Evolutionary conservation across 768 basidiomycete genomes (phyloP), one percentile per base, ranked within the genome.

Genomic region (Panaeolus cyanescens): DNA sequence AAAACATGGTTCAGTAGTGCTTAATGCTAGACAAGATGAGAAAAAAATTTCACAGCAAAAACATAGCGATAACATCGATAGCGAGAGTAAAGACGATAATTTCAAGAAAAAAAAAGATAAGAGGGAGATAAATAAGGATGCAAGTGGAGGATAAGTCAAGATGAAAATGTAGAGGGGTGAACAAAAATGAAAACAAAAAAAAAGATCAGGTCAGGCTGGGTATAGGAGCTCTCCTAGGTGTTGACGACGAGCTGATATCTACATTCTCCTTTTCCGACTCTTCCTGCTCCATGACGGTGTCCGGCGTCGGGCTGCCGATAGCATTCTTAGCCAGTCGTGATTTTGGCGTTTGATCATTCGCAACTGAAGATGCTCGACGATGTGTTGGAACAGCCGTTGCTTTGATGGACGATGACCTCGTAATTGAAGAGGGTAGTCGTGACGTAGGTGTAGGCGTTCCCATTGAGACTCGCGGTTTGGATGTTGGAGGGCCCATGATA

Each of bases 181-280:
- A 53, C 37, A 53, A 33, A 39, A 28, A 62, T 37, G 34, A 42
- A 9, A 39, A 31, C 17, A 10, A 55, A 53, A 17, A 10, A 58
- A 9, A 30, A 45, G 32, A 55, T 34, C 20, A 32, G 19, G 59
- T 68, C 55, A 66, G 30, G 72, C 67, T 66, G 28, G 77, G 74
- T 61, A 79, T 65, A 68, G 71, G 19, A 56, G 67, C 77, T 59
- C 73, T 72, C 63, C 72, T 70, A 61, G 68, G 71, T 7, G 70
- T 62, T 31, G 63, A 39, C 34, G 62, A 64, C 40, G 68, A 64
- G 33, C 53, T 62, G 17, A 62, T 67, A 54, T 77, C 76, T 58
- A 83, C 69, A 64, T 89, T 89, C 74, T 88, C 86, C 74, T 88
- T 89, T 68, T 88, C 86, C 57, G 83, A 79, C 32, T 73, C 67